Conservation (phyloP, 2,329 filamentous ascomycete genomes). For the Aspergillus sp. region DNA sequence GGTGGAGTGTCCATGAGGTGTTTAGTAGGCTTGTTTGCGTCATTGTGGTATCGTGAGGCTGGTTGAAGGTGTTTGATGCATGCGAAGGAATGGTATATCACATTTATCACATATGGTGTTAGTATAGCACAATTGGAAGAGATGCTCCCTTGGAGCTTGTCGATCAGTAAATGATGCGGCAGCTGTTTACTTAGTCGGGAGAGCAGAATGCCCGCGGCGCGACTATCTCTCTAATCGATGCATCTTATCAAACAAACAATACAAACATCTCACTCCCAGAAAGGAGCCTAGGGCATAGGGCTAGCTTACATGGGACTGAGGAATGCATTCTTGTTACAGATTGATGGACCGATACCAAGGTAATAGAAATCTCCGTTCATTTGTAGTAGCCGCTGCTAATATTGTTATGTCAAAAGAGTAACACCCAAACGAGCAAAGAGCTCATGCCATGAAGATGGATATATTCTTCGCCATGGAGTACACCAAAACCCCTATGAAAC, state of each 20-base stretch:
- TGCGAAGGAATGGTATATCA: not conserved
- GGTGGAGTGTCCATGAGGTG: slow-evolving; percentile 57
- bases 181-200: not conserved
- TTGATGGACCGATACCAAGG: not conserved
- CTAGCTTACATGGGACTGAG: not conserved
- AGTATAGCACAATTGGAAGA: not conserved
- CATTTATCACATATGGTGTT: slow-evolving; percentile 13
- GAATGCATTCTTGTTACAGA: not conserved
- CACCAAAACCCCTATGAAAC: slow-evolving; percentile 11
- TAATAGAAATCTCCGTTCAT: not conserved
- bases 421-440: slow-evolving; percentile 8
- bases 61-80: not conserved
- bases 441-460: slow-evolving; percentile 15
- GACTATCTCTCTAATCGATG: not conserved
- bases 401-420: not conserved
- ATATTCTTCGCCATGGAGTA: slow-evolving; percentile 3
- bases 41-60: slow-evolving; percentile 24
- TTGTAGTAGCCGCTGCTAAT: not conserved
- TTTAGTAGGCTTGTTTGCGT: slow-evolving; percentile 46
- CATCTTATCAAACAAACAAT: not conserved
- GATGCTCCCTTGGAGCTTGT: not conserved
- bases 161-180: not conserved
- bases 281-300: not conserved
- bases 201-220: not conserved
- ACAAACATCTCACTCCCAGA: not conserved